phyloP scores from a whole-genome alignment of 1,139 yeast species.

The Arxiozyma telluris region DNA sequence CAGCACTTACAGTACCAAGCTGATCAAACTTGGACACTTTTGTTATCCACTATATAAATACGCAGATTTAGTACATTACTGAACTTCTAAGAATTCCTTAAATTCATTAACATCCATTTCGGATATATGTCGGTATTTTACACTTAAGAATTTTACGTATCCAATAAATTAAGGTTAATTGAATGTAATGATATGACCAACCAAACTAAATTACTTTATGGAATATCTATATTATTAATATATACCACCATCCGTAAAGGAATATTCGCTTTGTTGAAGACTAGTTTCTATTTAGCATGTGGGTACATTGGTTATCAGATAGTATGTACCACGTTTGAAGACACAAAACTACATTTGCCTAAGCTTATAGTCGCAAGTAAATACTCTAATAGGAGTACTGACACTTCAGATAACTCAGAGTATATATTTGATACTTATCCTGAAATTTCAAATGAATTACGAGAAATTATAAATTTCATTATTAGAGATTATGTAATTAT shows the following conservation, averaged over 20 bases:
- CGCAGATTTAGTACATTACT: no score
- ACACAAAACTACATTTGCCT: not conserved
- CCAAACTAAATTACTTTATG: not conserved
- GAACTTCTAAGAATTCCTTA: no score
- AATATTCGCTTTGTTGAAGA: not conserved
- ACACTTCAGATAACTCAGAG: not conserved
- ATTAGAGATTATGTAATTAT: constrained; percentile 51
- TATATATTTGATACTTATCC: constrained; percentile 28
- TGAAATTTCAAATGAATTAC: constrained; percentile 44
- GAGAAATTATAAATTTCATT: constrained; percentile 44
- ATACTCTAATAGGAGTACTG: not conserved
- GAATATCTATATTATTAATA: not conserved
- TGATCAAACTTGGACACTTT: no score
- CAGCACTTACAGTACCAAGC: not conserved
- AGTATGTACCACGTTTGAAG: constrained; percentile 1
- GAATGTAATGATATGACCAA: constrained; percentile 1
- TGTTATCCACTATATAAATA: no score
- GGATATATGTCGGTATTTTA: not conserved
- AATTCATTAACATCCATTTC: not conserved
- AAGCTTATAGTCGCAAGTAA: not conserved
- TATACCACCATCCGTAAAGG: not conserved
- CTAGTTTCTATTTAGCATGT: not conserved
- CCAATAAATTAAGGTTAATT: no score
- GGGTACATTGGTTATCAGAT: not conserved
- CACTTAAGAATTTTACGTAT: not conserved